Evolutionary conservation across 2,329 filamentous ascomycete genomes (phyloP), one percentile per base, ranked within the genome.

Genomic region (Fusarium redolens): DNA sequence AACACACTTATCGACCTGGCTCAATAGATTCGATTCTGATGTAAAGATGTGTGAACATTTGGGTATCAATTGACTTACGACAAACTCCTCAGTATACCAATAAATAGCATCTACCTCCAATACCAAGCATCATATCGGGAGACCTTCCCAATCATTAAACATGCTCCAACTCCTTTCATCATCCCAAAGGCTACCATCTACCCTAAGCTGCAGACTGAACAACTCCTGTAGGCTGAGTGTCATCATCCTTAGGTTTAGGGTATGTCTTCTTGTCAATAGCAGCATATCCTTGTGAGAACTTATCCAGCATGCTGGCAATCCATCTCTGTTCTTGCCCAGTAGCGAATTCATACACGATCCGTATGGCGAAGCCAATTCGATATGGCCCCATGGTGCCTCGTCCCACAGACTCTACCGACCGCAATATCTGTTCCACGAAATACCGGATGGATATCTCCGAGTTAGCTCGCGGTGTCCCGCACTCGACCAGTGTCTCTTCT

Each of bases 311-410:
- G 10, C 64, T 59, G 12, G 74, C 60, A 30, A 83, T 79, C 82
- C 82, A 84, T 28, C 70, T 69, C 75, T 82, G 81, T 14, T 77
- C 78, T 22, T 78, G 71, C 13, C 75, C 65, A 40, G 79, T 79
- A 33, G 79, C 81, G 72, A 85, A 79, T 54, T 84, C 83, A 59
- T 83, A 83, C 47, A 78, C 81, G 28, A 85, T 82, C 28, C 82
- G 77, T 45, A 84, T 71, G 22, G 80, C 73, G 55, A 71, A 82
- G 14, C 81, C 82, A 37, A 83, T 69, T 31, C 83, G 77, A 58
- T 82, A 82, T 40, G 81, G 81, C 5, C 83, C 83, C 79, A 84
- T 80, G 15, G 79, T 72, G 7, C 82, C 83, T 30, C 61, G 61
- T n/a, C 80, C 78, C 8, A 85, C 74, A 15, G 74, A 79, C 73